These are phyloP conservation scores for Stemphylium vesicarium DNA, from an alignment of 2,329 filamentous ascomycete genomes.

Conservation along the genomic window DNA sequence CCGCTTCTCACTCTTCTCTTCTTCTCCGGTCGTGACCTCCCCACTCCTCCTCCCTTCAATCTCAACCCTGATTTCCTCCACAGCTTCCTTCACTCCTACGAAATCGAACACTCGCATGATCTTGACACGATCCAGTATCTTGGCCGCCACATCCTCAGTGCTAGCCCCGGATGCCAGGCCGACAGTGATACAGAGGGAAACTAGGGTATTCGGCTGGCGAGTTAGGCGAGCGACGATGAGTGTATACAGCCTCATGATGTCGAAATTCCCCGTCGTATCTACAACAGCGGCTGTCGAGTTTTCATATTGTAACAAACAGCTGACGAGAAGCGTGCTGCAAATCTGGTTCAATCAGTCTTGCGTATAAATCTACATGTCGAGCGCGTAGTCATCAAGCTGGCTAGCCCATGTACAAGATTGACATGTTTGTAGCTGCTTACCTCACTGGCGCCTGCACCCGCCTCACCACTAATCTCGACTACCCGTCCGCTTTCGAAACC, in stretches of 20 bases:
- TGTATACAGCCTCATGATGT: constrained; percentile 50
- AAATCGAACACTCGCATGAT: constrained; percentile 61
- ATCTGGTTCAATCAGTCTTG: constrained; percentile 2
- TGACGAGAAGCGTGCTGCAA: constrained; percentile 44
- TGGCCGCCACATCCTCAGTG: constrained; percentile 40
- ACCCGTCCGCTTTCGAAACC: constrained; percentile 47
- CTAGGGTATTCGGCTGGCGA: constrained; percentile 1
- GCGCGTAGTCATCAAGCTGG: neutral
- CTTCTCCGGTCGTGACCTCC: constrained; percentile 22
- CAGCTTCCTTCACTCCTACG: constrained; percentile 54
- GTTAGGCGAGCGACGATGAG: constrained; percentile 33
- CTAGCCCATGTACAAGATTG: neutral
- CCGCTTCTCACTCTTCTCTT: constrained; percentile 14
- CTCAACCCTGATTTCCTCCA: constrained; percentile 52
- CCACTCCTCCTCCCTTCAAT: constrained; percentile 26
- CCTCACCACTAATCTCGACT: constrained; percentile 46
- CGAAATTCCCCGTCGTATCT: constrained; percentile 55
- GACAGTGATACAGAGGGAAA: neutral
- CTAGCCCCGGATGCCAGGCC: neutral
- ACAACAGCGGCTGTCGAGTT: constrained; percentile 50
- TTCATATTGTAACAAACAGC: constrained; percentile 45
- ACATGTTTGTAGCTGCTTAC: constrained; percentile 23
- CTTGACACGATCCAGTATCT: constrained; percentile 52
- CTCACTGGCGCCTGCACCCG: constrained; percentile 25
- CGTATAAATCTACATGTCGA: neutral